Conservation (phyloP, 2,329 filamentous ascomycete species). For the Xylariaceae sp. region DNA sequence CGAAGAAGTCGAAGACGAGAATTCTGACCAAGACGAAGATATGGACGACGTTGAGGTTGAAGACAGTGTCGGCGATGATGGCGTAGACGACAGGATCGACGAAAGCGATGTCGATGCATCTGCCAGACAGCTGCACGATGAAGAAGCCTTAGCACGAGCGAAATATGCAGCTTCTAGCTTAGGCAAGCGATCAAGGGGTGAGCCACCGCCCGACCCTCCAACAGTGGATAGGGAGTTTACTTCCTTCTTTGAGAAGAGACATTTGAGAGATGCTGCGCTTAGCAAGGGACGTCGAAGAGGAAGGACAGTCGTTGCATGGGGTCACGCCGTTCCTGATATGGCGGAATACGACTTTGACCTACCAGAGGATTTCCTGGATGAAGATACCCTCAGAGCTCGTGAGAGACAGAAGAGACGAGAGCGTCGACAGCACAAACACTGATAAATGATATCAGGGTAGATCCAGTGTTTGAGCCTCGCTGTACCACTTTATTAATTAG, state of each 20-base stretch:
- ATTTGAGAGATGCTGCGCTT: constrained; percentile 77
- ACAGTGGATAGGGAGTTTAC: constrained; percentile 60
- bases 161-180: constrained; percentile 19
- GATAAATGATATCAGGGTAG: too few species aligned
- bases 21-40: constrained; percentile 18
- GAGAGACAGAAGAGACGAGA: constrained; percentile 60
- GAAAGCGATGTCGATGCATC: constrained; percentile 67
- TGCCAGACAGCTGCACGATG: constrained; percentile 71
- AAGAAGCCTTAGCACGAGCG: constrained; percentile 53
- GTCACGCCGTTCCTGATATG: constrained; percentile 72
- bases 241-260: constrained; percentile 81
- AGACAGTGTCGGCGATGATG: constrained; percentile 23
- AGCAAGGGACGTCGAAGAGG: constrained; percentile 65
- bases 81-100: constrained; percentile 53
- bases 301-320: constrained; percentile 74
- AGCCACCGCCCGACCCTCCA: constrained; percentile 29
- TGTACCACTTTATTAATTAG: too few species aligned
- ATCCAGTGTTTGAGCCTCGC: too few species aligned
- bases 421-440: constrained; percentile 45
- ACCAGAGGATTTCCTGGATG: constrained; percentile 59
- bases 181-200: constrained; percentile 18
- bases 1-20: constrained; percentile 37
- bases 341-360: constrained; percentile 68
- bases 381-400: constrained; percentile 51
- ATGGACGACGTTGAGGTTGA: constrained; percentile 29